Conservation (phyloP, 2,329 filamentous ascomycete species). For the Aspergillus unguis region DNA sequence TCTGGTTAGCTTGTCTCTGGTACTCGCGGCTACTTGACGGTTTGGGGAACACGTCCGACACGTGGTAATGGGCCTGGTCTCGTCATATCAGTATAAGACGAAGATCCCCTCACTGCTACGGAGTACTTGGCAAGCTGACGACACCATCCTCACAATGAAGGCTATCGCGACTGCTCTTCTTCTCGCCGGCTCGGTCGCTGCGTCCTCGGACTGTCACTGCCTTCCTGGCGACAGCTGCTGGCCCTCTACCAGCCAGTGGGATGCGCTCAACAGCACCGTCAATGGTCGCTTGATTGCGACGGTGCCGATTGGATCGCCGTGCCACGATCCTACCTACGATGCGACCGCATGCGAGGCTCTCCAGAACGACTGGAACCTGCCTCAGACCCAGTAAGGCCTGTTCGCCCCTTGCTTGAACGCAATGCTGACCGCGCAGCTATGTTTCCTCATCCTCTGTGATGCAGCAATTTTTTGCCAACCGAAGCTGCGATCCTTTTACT, state of each 20-base stretch:
- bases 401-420: neutral
- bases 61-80: neutral
- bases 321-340: conserved; percentile 31
- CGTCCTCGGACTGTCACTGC: conserved; percentile 22
- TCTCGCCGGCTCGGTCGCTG: conserved; percentile 13
- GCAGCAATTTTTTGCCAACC: conserved; percentile 32
- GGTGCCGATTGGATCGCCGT: conserved; percentile 38
- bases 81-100: neutral
- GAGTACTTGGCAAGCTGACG: neutral
- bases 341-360: conserved; percentile 19
- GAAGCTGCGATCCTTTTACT: conserved; percentile 32
- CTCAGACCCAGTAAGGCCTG: conserved; percentile 26
- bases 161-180: conserved; percentile 11
- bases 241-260: conserved; percentile 34
- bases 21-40: neutral
- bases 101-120: neutral
- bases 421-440: conserved; percentile 14
- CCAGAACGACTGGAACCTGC: conserved; percentile 26
- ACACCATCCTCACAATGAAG: conserved; percentile 23
- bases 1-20: too few species aligned
- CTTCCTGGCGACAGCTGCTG: conserved; percentile 39
- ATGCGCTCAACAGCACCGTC: conserved; percentile 36
- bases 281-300: conserved; percentile 38
- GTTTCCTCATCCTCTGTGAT: conserved; percentile 32
- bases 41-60: conserved; percentile 24